Evolutionary conservation across 495 filamentous ascomycete genomes (phyloP), one percentile per base, ranked within the genome.

Genomic region (Elasticomyces elasticus): DNA sequence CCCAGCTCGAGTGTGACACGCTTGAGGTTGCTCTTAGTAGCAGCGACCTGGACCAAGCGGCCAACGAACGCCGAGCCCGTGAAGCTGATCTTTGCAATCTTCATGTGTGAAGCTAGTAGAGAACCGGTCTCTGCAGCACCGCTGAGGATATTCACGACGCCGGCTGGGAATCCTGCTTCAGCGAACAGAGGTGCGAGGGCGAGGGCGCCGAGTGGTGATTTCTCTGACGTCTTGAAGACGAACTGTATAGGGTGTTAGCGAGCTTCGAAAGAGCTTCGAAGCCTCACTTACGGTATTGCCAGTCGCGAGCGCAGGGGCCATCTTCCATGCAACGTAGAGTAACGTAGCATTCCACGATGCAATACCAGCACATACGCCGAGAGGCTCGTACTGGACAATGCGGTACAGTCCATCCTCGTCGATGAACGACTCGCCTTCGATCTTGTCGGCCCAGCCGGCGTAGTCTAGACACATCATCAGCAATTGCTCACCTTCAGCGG

Each of bases 1-100:
- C 91, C 91, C 50, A 97, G 84, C 74, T 97, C 91, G 28, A 97
- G 80, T 13, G 91, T 97, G 46, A 96, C 92, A 82, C 95, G 95
- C 85, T 96, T 97, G 69, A 97, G 67, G 79, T 97, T 97, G 66
- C 86, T 91, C 67, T 82, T 75, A 46, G 92, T 92, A 12, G 92
- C 89, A 26, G 91, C 89, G 80, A 95, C 94, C 80, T 96, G 88
- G 78, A 98, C 87, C 61, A 76, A 76, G 62, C 92, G 88, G 62
- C 92, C 92, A 53, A 94, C 85, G n/a, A n/a, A n/a, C n/a, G n/a
- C n/a, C n/a, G n/a, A n/a, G 5, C 66, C 66, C 11, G 64, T 67
- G 51, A 68, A 68, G 28, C 55, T 62, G 48, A 68, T 64, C 56
- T 66, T 67, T 30, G 51, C 50, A 45, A 68, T 56, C n/a, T 63